Conservation (phyloP, 78 protist species). For the Creolimax fragrantissima region DNA sequence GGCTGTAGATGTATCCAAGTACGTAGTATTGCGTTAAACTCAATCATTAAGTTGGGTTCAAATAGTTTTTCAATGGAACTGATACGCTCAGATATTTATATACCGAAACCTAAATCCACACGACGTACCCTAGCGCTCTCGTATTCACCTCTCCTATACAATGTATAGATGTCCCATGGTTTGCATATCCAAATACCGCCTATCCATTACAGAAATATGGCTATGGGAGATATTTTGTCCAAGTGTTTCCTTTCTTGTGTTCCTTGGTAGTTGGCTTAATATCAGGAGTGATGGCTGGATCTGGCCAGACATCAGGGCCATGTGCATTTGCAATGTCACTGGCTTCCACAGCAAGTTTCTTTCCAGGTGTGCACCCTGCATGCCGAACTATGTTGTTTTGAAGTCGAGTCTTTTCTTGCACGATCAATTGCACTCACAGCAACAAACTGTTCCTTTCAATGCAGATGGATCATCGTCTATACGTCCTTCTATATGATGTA, state of each 20-base stretch:
- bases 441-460: too few relatives aligned
- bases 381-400: too few relatives aligned
- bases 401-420: too few relatives aligned
- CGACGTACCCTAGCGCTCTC: too few relatives aligned
- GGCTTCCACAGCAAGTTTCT: background rate
- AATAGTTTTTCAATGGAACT: background rate
- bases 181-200: background rate
- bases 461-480: too few relatives aligned
- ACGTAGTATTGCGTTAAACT: background rate
- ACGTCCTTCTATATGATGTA: too few relatives aligned
- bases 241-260: background rate
- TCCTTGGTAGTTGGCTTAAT: background rate
- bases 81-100: background rate
- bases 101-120: too few relatives aligned
- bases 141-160: background rate
- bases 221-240: background rate
- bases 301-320: background rate
- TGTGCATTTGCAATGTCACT: background rate
- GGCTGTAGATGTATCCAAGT: background rate
- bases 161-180: background rate
- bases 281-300: background rate
- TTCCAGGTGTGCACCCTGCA: background rate
- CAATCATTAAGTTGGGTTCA: background rate
- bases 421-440: too few relatives aligned
- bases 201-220: background rate